Percentiles rank a stretch among this genome's conserved stretches.
These are phyloP conservation scores for Hyaloscypha bicolor DNA, from an alignment of 495 filamentous ascomycete genomes.

Conservation along the genomic window DNA sequence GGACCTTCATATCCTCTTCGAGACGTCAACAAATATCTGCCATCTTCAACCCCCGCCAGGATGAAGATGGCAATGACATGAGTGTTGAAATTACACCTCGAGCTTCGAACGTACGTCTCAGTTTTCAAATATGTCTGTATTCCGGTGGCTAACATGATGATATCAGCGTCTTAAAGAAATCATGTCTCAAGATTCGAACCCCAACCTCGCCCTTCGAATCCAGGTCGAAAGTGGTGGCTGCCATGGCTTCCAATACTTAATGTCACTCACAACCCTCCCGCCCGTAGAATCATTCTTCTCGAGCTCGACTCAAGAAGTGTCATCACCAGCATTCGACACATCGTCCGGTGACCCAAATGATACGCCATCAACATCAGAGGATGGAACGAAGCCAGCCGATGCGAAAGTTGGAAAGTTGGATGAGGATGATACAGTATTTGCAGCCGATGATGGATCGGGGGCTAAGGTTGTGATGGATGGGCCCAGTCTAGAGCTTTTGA, in stretches of 20 bases:
- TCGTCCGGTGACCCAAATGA: conserved; percentile 22
- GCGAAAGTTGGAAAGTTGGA: conserved; percentile 47
- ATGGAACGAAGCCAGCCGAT: background rate
- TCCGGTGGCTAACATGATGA: conserved; percentile 11
- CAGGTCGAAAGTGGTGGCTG: conserved; percentile 91
- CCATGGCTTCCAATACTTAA: conserved; percentile 97
- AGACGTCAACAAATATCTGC: conserved; percentile 15
- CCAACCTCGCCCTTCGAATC: conserved; percentile 81
- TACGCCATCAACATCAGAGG: background rate
- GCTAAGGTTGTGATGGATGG: conserved; percentile 91
- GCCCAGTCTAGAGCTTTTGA: conserved; percentile 83
- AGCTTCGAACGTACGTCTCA: conserved; percentile 70
- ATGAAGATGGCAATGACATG: conserved; percentile 83
- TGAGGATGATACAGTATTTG: conserved; percentile 78
- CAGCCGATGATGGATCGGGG: conserved; percentile 42
- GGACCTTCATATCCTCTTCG: conserved; percentile 22
- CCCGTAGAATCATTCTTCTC: conserved; percentile 17
- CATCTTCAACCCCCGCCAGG: conserved; percentile 62
- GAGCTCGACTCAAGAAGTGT: conserved; percentile 18
- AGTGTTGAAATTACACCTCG: conserved; percentile 76
- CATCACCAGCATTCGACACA: conserved; percentile 19
- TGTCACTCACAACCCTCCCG: conserved; percentile 73
- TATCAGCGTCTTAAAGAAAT: conserved; percentile 67
- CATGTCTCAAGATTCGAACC: conserved; percentile 73
- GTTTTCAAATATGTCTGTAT: conserved; percentile 6